Base-by-base conservation (phyloP, 2,329 filamentous ascomycete genomes). In the Penicillium sp. region DNA sequence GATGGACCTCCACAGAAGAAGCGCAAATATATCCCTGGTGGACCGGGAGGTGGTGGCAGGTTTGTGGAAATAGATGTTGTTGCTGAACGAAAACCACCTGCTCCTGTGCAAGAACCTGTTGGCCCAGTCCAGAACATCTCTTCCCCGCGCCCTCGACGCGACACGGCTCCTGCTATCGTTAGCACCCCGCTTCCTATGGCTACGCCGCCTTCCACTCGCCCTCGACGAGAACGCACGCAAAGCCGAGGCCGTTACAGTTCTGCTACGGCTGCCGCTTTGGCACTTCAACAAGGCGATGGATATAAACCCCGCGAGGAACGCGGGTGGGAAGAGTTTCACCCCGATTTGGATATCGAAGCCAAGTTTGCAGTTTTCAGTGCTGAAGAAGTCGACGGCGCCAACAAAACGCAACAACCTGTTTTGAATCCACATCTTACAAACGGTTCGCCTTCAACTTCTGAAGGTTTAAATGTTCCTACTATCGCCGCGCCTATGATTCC, bases 261-360 rank as follows among this genome's bases (percentile, higher is more conserved):
- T 47, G 91, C 84, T 28, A 76, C 88, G n/a, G 91, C 93, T 12
- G 91, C 91, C 26, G 90, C 92, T 23, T 90, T 92, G 51, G 91
- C 91, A 5, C 88, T 94, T 58, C 90, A 91, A 64, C 91, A 96
- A 69, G 92, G 86, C 66, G 94, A 97, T 77, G 92, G 93, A 51
- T 97, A 97, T 75, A 99, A 99, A 71, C 94, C 94, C 30, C 83
- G 94, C 67, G 94, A 99, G 75, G 94, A 99, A 77, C 86, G 93
- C 61, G 90, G 91, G 52, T 99, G 93, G 91, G 92, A 97, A 68
- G 94, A 99, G 71, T 97, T 97, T 62, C 94, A 99, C 72, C 91
- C 91, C 0, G 90, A 97, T 66, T 83, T 99, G 52, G 92, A 97
- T 75, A 91, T 97, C 49, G 91, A 96, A 56, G 82, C 82, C 12